These are phyloP conservation scores for Populus trichocarpa DNA, from an alignment of 441 rosid species.

Conservation along the genomic window DNA sequence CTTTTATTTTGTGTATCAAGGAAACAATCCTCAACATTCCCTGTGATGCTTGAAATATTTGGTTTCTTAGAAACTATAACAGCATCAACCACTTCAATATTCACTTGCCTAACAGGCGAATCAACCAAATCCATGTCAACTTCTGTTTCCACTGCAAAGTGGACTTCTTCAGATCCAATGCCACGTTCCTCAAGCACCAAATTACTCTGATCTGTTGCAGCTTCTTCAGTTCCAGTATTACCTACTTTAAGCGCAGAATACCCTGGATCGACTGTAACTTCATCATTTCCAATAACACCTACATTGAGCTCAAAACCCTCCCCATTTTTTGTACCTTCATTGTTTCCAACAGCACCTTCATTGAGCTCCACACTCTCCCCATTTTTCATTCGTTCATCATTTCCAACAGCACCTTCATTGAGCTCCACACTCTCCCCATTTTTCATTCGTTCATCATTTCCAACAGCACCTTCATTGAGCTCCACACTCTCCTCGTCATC, in stretches of 20 bases:
- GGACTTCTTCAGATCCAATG: slow-evolving; percentile 32
- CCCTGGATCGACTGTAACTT: not conserved
- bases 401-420: not conserved
- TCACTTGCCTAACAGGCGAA: slow-evolving; percentile 34
- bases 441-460: not conserved
- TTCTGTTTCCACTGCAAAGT: slow-evolving; percentile 30
- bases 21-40: slow-evolving; percentile 29
- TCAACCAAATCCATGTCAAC: slow-evolving; percentile 41
- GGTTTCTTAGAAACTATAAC: slow-evolving; percentile 36
- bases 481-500: not conserved
- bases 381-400: not conserved
- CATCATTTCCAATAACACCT: slow-evolving; percentile 12
- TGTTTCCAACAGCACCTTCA: slow-evolving; percentile 5
- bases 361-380: not conserved
- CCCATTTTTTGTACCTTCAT: slow-evolving; percentile 3
- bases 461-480: not conserved
- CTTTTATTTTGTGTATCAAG: slow-evolving; percentile 28
- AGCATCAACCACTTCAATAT: slow-evolving; percentile 37
- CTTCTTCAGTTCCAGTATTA: slow-evolving; percentile 16
- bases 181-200: slow-evolving; percentile 13
- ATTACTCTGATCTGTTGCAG: slow-evolving; percentile 3
- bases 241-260: slow-evolving; percentile 1
- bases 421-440: not conserved
- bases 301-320: not conserved
- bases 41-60: slow-evolving; percentile 21